A percentile compares a stretch with the other conserved stretches of the same genome.
Conservation (phyloP, 2,329 filamentous ascomycete genomes). For the Verticillium longisporum region DNA sequence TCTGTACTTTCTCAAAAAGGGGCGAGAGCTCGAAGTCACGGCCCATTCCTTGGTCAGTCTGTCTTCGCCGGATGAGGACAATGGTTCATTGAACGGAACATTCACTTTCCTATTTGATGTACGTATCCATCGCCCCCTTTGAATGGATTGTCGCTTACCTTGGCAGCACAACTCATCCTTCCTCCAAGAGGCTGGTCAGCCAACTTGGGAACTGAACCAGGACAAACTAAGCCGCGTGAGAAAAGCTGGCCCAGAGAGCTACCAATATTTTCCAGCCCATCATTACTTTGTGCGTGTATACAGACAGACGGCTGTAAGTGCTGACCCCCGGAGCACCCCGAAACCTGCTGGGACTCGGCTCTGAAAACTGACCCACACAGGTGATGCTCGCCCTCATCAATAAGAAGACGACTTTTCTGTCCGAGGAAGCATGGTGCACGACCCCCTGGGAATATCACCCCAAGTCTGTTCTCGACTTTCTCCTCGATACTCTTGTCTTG, state of each 20-base stretch:
- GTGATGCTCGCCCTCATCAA: slow-evolving; percentile 41
- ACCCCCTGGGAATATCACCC: slow-evolving; percentile 45
- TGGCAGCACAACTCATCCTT: slow-evolving; percentile 37
- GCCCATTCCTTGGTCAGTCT: slow-evolving; percentile 38
- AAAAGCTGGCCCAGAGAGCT: slow-evolving; percentile 36
- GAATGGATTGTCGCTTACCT: background rate
- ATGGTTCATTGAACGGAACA: slow-evolving; percentile 28
- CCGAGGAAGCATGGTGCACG: slow-evolving; percentile 42
- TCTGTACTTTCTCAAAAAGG: slow-evolving; percentile 23
- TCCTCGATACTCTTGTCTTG: slow-evolving; percentile 44
- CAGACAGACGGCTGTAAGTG: slow-evolving; percentile 43
- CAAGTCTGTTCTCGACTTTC: slow-evolving; percentile 41
- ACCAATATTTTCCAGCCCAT: slow-evolving; percentile 45
- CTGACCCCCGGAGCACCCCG: background rate
- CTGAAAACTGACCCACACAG: slow-evolving; percentile 20
- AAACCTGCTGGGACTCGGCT: background rate
- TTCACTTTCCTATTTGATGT: slow-evolving; percentile 51
- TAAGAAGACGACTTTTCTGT: slow-evolving; percentile 43
- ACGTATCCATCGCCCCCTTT: slow-evolving; percentile 1
- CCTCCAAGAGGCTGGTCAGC: slow-evolving; percentile 19
- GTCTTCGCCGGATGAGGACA: slow-evolving; percentile 20
- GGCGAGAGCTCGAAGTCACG: slow-evolving; percentile 31
- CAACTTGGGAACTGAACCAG: slow-evolving; percentile 28
- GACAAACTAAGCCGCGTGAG: slow-evolving; percentile 27
- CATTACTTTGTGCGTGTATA: slow-evolving; percentile 52